These are phyloP conservation scores for Yarrowia sp. DNA, from an alignment of 805 yeast species.

Conservation along the genomic window DNA sequence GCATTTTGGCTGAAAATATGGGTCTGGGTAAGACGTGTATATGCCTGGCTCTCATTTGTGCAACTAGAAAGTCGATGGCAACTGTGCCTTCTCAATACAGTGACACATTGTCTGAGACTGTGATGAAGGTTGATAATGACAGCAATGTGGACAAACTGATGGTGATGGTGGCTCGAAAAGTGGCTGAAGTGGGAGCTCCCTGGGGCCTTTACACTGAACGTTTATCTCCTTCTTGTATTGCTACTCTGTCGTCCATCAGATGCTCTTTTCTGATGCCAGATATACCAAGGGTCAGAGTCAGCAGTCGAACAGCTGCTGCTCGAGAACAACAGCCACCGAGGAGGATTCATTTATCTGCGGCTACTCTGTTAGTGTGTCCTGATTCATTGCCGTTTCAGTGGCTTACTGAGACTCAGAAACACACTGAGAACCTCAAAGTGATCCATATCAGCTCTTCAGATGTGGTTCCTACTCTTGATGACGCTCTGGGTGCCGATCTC, in stretches of 20 bases:
- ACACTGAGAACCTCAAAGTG: constrained; percentile 11
- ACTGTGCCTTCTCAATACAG: constrained; percentile 13
- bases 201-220: not conserved
- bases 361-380: constrained; percentile 16
- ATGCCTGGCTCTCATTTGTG: constrained; percentile 62
- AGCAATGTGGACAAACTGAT: not conserved
- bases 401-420: constrained; percentile 18
- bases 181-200: constrained; percentile 4
- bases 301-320: constrained; percentile 6
- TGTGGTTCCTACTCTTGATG: not conserved
- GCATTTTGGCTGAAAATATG: constrained; percentile 72
- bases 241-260: not conserved
- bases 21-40: constrained; percentile 71
- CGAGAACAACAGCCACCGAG: constrained; percentile 1
- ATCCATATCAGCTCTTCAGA: not conserved
- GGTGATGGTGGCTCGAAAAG: not conserved
- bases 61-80: constrained; percentile 52
- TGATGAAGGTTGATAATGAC: not conserved
- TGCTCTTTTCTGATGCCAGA: constrained; percentile 21
- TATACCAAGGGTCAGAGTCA: not conserved
- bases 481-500: not conserved
- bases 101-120: not conserved
- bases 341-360: not conserved
- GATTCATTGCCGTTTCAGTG: constrained; percentile 22
- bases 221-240: not conserved